A percentile compares a stretch with the other conserved stretches of the same genome.
phyloP scores from a whole-genome alignment of 2,329 filamentous ascomycete genomes.

The Colletotrichum melonis region DNA sequence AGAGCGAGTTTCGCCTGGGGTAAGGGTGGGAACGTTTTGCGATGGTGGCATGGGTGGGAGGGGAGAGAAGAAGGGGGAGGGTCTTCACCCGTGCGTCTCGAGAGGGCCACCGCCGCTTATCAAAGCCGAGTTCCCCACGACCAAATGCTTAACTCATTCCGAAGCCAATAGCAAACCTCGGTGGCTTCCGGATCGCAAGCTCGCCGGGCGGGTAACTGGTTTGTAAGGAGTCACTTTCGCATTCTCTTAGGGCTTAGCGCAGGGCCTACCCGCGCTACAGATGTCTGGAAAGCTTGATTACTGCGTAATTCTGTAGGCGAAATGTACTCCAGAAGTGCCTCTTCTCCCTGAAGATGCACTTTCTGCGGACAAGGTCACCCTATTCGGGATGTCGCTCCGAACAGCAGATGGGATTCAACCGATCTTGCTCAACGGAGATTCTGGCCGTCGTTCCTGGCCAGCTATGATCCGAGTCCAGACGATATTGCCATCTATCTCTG shows the following conservation, averaged over 20 bases:
- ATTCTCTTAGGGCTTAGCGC: conserved; percentile 30
- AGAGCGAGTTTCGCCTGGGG: conserved; percentile 28
- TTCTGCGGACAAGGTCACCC: neutral
- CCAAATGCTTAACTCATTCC: conserved; percentile 16
- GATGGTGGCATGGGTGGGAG: neutral
- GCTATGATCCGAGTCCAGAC: neutral
- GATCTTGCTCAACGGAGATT: neutral
- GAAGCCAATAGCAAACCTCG: conserved; percentile 1
- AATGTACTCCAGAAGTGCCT: neutral
- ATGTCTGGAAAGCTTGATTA: neutral
- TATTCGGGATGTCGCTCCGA: conserved; percentile 10
- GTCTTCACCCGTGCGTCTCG: neutral
- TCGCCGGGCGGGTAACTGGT: neutral
- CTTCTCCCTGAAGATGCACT: neutral
- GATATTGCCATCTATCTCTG: neutral
- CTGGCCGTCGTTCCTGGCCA: neutral
- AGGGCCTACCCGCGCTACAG: neutral
- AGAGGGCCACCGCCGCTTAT: conserved; percentile 1
- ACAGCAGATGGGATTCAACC: neutral
- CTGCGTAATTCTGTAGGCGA: neutral
- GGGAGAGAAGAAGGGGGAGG: neutral
- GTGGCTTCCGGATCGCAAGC: conserved; percentile 3
- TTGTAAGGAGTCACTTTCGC: conserved; percentile 4
- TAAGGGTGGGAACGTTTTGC: conserved; percentile 12
- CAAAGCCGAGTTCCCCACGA: conserved; percentile 4